phyloP scores from a whole-genome alignment of 768 basidiomycete genomes.

The Mrakia frigida region DNA sequence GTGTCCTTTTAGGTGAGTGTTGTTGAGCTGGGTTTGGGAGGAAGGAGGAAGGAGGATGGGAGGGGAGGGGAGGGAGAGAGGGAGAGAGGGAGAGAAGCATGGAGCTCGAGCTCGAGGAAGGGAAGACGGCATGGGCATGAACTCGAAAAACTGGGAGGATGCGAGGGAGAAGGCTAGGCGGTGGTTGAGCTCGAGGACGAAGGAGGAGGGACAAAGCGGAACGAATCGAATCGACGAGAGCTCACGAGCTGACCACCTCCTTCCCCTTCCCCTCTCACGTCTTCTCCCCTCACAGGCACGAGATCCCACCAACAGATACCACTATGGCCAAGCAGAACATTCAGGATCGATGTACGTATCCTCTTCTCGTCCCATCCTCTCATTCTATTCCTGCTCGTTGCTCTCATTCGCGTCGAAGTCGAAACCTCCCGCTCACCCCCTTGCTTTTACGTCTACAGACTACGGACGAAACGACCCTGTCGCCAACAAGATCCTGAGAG shows the following conservation, averaged over 20 bases:
- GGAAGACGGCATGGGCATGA: too few species aligned
- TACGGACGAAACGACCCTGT: slow-evolving; percentile 91
- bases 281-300: slow-evolving; percentile 58
- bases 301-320: slow-evolving; percentile 68
- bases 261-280: neutral
- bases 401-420: too few species aligned
- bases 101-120: neutral
- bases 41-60: neutral
- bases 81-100: neutral
- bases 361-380: neutral
- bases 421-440: too few species aligned
- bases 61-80: neutral
- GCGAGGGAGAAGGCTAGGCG: too few species aligned
- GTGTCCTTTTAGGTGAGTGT: slow-evolving; percentile 73
- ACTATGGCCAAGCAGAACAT: slow-evolving; percentile 87
- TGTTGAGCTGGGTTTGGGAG: neutral
- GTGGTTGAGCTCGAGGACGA: neutral
- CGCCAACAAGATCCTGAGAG: slow-evolving; percentile 76
- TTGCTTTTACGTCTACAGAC: slow-evolving; percentile 39
- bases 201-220: neutral
- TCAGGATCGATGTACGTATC: slow-evolving; percentile 62
- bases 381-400: neutral
- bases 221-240: neutral
- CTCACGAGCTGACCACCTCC: neutral
- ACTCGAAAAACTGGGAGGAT: too few species aligned